phyloP scores from a whole-genome alignment of 352 stramenopile species.

The Salisapilia sapeloensis region DNA sequence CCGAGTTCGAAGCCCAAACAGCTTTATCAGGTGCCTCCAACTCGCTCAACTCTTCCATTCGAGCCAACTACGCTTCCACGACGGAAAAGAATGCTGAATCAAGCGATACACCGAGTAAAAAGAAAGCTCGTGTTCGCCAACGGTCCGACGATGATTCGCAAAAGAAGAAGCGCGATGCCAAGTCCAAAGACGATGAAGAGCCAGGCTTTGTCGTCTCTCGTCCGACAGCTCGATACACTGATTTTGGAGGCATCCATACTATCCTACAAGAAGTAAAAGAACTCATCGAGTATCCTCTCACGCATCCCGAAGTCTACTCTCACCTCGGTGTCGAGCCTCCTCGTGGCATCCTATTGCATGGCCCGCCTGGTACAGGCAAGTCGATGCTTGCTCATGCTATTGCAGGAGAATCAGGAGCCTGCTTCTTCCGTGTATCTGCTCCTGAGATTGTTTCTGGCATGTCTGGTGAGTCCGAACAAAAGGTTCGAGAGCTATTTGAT shows the following conservation, averaged over 20 bases:
- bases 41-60: constrained; percentile 64
- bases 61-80: constrained; percentile 39
- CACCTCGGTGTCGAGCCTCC: constrained; percentile 87
- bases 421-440: constrained; percentile 77
- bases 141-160: constrained; percentile 12
- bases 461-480: constrained; percentile 81
- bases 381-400: constrained; percentile 89
- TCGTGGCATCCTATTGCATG: constrained; percentile 83
- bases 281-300: constrained; percentile 91
- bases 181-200: constrained; percentile 5
- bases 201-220: constrained; percentile 55
- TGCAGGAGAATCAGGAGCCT: constrained; percentile 81
- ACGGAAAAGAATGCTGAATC: constrained; percentile 1
- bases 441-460: constrained; percentile 91
- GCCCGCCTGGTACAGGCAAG: constrained; percentile 87
- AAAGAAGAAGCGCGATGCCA: constrained; percentile 1
- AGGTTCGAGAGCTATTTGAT: constrained; percentile 87
- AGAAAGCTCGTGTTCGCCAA: constrained; percentile 54
- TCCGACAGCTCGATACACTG: constrained; percentile 64
- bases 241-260: constrained; percentile 79
- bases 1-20: constrained; percentile 23
- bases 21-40: constrained; percentile 16
- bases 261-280: constrained; percentile 84
- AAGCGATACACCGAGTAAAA: constrained; percentile 24
- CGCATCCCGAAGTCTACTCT: constrained; percentile 86